Evolutionary conservation across 306 rosid genomes (phyloP).

Genomic region (Vigna nakashimae): DNA sequence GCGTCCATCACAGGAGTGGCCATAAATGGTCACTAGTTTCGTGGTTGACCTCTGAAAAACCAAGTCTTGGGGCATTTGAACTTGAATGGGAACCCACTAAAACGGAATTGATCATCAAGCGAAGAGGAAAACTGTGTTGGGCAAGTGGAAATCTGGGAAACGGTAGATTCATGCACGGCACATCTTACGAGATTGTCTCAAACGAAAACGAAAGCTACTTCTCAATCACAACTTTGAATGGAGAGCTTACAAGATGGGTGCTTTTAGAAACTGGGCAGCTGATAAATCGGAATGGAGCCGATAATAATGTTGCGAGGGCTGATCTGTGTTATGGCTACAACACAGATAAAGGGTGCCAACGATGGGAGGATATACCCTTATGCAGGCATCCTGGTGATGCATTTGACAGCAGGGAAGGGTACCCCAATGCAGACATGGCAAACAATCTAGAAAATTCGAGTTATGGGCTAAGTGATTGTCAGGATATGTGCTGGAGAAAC

Average conservation of each 20-base stretch:
- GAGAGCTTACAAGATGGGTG: background rate
- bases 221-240: background rate
- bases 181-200: background rate
- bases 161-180: background rate
- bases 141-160: background rate
- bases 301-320: background rate
- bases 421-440: no score
- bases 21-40: constrained; percentile 20
- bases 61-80: constrained; percentile 14
- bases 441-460: background rate
- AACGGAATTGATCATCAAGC: constrained; percentile 13
- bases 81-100: constrained; percentile 46
- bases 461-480: background rate
- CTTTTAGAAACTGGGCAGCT: background rate
- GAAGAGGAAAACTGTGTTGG: constrained; percentile 7
- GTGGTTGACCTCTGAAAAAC: rapidly evolving
- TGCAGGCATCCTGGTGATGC: no score
- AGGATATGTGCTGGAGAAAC: background rate
- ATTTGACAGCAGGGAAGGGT: no score
- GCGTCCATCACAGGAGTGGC: constrained; percentile 27
- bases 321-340: background rate
- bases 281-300: background rate
- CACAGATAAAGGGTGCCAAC: no score
- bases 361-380: no score
- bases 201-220: constrained; percentile 23